Conservation (phyloP, 2,329 filamentous ascomycete species). For the Sodiomyces alkalinus region DNA sequence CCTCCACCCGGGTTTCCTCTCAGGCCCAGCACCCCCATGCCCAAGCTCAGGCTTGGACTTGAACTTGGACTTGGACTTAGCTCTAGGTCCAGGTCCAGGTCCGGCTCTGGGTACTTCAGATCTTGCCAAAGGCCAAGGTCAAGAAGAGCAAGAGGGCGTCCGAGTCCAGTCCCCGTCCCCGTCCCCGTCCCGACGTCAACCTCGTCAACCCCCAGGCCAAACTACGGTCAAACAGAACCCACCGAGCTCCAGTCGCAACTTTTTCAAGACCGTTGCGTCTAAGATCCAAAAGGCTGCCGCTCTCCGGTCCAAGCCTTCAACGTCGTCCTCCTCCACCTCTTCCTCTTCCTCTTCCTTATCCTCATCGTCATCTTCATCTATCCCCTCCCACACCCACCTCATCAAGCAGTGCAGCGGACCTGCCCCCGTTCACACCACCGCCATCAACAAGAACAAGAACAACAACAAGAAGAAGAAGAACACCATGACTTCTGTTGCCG, state of each 20-base stretch:
- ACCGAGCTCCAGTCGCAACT: constrained; percentile 17
- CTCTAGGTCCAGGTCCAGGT: too few relatives aligned
- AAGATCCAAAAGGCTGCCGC: constrained; percentile 23
- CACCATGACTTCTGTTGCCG: constrained; percentile 8
- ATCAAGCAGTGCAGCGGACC: constrained; percentile 9
- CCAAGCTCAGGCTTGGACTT: too few relatives aligned
- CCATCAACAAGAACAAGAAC: constrained; percentile 9
- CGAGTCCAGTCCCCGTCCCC: constrained; percentile 12
- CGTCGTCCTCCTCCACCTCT: constrained; percentile 13
- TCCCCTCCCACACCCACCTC: too few relatives aligned
- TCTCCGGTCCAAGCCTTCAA: constrained; percentile 12
- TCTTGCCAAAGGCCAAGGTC: too few relatives aligned
- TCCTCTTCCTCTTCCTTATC: too few relatives aligned
- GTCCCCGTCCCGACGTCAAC: too few relatives aligned
- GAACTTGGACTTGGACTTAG: too few relatives aligned
- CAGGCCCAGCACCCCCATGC: too few relatives aligned
- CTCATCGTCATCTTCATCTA: too few relatives aligned
- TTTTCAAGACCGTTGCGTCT: constrained; percentile 25
- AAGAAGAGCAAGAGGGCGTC: too few relatives aligned
- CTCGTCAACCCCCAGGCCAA: too few relatives aligned
- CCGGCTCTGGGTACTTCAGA: too few relatives aligned
- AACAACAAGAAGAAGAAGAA: constrained; percentile 5
- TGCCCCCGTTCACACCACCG: constrained; percentile 16
- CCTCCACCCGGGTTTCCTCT: constrained; percentile 16
- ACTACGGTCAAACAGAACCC: constrained; percentile 14